Evolutionary conservation across 305 asterid species (phyloP), one percentile per base, ranked within the genome.

Genomic region (Rubia occidens): DNA sequence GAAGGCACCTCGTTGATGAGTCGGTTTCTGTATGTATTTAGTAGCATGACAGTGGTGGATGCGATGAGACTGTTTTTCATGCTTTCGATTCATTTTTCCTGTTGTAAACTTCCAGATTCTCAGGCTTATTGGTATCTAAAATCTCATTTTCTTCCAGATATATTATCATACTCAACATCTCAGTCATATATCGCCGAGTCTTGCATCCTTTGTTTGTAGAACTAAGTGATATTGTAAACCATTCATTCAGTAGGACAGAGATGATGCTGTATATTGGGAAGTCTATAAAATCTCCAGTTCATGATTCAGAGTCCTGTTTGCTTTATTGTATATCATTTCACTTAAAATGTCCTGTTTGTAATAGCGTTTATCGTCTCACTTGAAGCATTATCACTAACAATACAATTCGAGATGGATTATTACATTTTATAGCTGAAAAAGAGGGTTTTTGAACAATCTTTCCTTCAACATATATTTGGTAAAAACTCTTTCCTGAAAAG

Each of bases 1-100:
- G 87, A 94, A 90, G 91, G 85, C 82, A 2, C 77, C 80, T 71
- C 84, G 84, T 60, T 81, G 68, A 49, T 54, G 66, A 15, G 45
- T 42, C 56, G 1, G 42, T 71, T 67, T 45, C 8, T 3, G 42
- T 39, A 17, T n/a, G 32, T 51, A 53, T 53, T 17, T 18, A 17
- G 59, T 37, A 32, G 60, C 62, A 20, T 18, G 35, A 56, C 11
- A 56, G 29, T 20, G 62, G 21, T 56, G 17, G 15, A 21, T 56
- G 62, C 9, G 13, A 24, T 56, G 62, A 20, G 13, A 24, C 62
- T 56, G 35, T 56, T 56, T 56, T 56, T 37, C 35, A 9, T 56
- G 62, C 35, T 56, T 18, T 18, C 35, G 20, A 9, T 56, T 20
- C 15, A 9, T 56, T 56, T 11, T 20, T 21, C 35, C 62, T 56